Base-by-base conservation (phyloP, 106 monocot species). In the Dioscorea alata region DNA sequence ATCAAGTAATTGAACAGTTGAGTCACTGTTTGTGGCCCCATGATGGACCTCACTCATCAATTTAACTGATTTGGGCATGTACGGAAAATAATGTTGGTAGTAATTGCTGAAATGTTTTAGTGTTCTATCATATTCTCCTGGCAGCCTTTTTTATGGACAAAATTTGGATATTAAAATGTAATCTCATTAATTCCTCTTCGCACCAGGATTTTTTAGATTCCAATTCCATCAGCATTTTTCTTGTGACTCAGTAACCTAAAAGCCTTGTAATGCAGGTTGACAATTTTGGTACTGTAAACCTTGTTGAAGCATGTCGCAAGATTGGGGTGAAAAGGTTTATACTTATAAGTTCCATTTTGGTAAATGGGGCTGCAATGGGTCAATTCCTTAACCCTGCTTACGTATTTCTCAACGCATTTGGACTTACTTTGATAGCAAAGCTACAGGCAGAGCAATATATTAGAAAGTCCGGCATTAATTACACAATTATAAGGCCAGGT, bases 331-430 rank as follows among this genome's bases (percentile, higher is more conserved):
- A 76, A 7, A 80, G 88, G 69, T 92, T 92, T 49, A 71, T 92
- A 32, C 88, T 85, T 28, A 57, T 92, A 17, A 92, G 92, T 62
- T 92, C 88, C 57, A 88, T 92, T 67, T 70, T 92, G 67, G 92
- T 92, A 22, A 92, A 92, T 63, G 92, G 92, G 49, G 87, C 92
- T 50, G 88, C 92, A 20, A 85, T 85, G 85, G 92, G 92, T 18
- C 92, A 92, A 78, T 20, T 83, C 19, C 63, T 88, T 28, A 92
- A 92, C 76, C 92, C 92, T 66, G 88, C 88, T 50, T 92, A 88
- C 59, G 53, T 88, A 23, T 17, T 92, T 42, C 73, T 92, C 6
- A 92, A 92, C 59, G 59, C 80, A 23, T 73, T 92, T 62, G 92
- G 92, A 21, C 83, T 92, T 16, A 81, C 85, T 50, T 59, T 92